Evolutionary conservation across 2,329 filamentous ascomycete species (phyloP).

Genomic region (Colletotrichum cereale): DNA sequence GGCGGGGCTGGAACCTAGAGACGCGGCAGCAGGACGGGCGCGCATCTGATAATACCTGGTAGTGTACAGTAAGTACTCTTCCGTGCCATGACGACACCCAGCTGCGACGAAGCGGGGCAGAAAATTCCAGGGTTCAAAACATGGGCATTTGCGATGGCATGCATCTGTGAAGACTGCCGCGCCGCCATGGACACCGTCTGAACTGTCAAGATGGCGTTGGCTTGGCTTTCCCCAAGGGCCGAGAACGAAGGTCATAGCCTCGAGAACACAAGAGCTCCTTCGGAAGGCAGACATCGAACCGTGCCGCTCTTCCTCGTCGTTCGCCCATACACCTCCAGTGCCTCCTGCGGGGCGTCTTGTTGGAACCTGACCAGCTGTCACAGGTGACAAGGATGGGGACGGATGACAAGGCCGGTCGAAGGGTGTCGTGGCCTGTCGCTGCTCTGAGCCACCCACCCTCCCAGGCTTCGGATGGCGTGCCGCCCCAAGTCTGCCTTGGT

Average conservation of each 20-base stretch:
- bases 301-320: neutral
- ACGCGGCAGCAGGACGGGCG: slow-evolving; percentile 12
- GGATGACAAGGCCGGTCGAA: slow-evolving; percentile 30
- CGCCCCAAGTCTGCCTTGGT: slow-evolving; percentile 38
- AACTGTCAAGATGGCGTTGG: slow-evolving; percentile 19
- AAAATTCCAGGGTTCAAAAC: slow-evolving; percentile 23
- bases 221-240: neutral
- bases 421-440: slow-evolving; percentile 33
- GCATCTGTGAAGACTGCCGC: slow-evolving; percentile 10
- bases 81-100: slow-evolving; percentile 37
- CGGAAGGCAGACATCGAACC: neutral
- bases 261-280: neutral
- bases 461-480: slow-evolving; percentile 36
- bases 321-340: neutral
- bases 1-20: slow-evolving; percentile 3
- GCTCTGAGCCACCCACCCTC: slow-evolving; percentile 36
- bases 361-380: slow-evolving; percentile 30
- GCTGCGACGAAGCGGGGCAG: slow-evolving; percentile 27
- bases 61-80: neutral
- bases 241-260: neutral
- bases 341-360: slow-evolving; percentile 17
- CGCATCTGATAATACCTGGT: slow-evolving; percentile 11
- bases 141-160: neutral
- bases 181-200: slow-evolving; percentile 2
- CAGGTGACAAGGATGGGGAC: slow-evolving; percentile 26